Conservation (phyloP, 306 rosid species). For the Hippophae tibetana region DNA sequence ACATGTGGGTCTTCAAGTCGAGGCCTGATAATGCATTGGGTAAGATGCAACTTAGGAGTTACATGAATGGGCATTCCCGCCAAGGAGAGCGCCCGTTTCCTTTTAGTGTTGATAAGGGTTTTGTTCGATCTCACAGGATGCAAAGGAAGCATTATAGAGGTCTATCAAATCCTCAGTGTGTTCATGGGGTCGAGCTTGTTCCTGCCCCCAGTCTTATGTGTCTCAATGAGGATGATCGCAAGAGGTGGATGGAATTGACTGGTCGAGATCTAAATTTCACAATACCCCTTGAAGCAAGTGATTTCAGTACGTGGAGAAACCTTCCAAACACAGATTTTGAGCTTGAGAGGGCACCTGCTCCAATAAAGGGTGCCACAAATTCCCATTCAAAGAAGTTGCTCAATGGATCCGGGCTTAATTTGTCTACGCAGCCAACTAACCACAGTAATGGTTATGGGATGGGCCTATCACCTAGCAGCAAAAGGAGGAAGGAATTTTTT, state of each 20-base stretch:
- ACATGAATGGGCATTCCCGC: constrained; percentile 97
- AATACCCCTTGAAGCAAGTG: constrained; percentile 76
- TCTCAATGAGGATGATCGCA: constrained; percentile 63
- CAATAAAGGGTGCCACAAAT: constrained; percentile 43
- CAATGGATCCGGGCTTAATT: constrained; percentile 63
- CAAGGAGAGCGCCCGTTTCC: constrained; percentile 93
- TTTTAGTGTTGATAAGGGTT: constrained; percentile 74
- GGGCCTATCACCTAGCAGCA: constrained; percentile 63
- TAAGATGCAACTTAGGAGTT: constrained; percentile 96
- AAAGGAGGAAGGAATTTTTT: constrained; percentile 65
- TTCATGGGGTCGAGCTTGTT: constrained; percentile 77
- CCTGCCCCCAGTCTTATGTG: constrained; percentile 48
- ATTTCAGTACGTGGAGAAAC: constrained; percentile 84
- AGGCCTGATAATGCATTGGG: constrained; percentile 90
- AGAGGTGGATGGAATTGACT: constrained; percentile 81
- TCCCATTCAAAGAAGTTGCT: constrained; percentile 66
- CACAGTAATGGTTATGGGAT: constrained; percentile 49
- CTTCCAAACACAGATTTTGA: constrained; percentile 75
- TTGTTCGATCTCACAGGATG: constrained; percentile 91
- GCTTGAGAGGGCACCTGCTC: constrained; percentile 63
- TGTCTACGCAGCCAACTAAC: constrained; percentile 50
- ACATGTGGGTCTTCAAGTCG: constrained; percentile 99
- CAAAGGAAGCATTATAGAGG: constrained; percentile 91
- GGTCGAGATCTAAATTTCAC: constrained; percentile 75
- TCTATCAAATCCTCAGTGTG: constrained; percentile 87